Conservation (phyloP, 1,284 basidiomycete genomes). For the Leccinum fallax region DNA sequence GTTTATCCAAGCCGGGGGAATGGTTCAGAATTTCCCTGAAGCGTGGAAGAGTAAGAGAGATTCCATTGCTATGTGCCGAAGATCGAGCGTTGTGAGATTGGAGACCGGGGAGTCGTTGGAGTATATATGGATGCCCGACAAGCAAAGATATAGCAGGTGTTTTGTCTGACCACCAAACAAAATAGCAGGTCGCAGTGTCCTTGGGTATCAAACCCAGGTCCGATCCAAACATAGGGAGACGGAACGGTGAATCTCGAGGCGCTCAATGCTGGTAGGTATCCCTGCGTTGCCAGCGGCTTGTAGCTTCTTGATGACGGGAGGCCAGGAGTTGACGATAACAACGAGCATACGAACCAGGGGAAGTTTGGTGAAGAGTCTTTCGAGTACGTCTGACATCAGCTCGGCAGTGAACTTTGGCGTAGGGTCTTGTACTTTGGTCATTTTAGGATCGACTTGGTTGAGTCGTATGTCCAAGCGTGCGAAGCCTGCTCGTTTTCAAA, state of each 20-base stretch:
- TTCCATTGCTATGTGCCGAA: slow-evolving; percentile 56
- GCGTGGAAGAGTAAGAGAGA: slow-evolving; percentile 47
- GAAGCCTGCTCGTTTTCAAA: slow-evolving; percentile 51
- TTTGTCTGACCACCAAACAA: slow-evolving; percentile 51
- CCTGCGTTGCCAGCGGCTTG: slow-evolving; percentile 37
- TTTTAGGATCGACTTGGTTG: slow-evolving; percentile 40
- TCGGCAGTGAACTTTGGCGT: slow-evolving; percentile 40
- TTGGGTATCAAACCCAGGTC: slow-evolving; percentile 38
- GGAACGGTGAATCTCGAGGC: slow-evolving; percentile 60
- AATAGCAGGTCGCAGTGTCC: slow-evolving; percentile 37
- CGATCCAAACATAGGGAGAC: slow-evolving; percentile 47
- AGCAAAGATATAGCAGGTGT: slow-evolving; percentile 47
- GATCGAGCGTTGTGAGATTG: slow-evolving; percentile 60
- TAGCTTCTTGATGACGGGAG: slow-evolving; percentile 52
- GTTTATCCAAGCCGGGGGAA: slow-evolving; percentile 51
- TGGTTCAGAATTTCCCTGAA: slow-evolving; percentile 54
- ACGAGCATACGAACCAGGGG: slow-evolving; percentile 57
- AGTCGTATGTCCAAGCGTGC: slow-evolving; percentile 59
- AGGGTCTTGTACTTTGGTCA: slow-evolving; percentile 17
- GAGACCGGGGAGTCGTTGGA: slow-evolving; percentile 48
- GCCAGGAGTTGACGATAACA: slow-evolving; percentile 53
- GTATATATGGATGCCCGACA: slow-evolving; percentile 59
- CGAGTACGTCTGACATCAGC: slow-evolving; percentile 47
- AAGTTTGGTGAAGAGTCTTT: slow-evolving; percentile 49
- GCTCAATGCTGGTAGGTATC: slow-evolving; percentile 46